Evolutionary conservation across 805 yeast species (phyloP), one percentile per base, ranked within the genome.

Genomic region (Myxozyma kluyveri): DNA sequence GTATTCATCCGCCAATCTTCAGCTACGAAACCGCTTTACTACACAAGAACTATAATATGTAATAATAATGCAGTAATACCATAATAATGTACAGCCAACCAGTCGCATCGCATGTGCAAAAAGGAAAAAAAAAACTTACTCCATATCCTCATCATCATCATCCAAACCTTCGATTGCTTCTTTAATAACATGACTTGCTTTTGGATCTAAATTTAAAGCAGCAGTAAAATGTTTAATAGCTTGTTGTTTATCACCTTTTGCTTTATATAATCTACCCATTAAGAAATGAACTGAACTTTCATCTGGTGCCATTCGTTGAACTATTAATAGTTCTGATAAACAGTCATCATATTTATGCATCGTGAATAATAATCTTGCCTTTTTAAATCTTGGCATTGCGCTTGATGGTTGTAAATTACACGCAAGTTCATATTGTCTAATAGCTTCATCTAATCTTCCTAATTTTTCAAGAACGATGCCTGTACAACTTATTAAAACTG

Each of bases 241-340:
- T 57, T 78, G 82, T 60, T 79, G 81, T 61, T 82, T 84, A 55
- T 86, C 81, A 26, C 83, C 83, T 57, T 84, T 80, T 27, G 84
- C 78, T 61, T 83, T 86, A 75, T 89, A 88, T 49, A 90, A 75
- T 63, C 88, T 88, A 9, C 97, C 99, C 42, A 93, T 72, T 38
- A 90, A 71, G 68, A 86, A 88, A 68, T 91, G 98, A 24, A 91
- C 96, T 47, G 88, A 83, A 0, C 96, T 95, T 66, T 91, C 98
- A 67, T 91, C 95, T 0, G 99, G 97, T 0, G 95, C 96, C 49
- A 88, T 69, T 24, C 80, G 78, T 57, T 79, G 80, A 48, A 93
- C 76, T 42, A 76, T 74, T 63, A 86, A 89, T 65, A 93, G 86
- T 65, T 82, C 86, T 35, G 75, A 76, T 52, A 89, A 71, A 0